These are phyloP conservation scores for Colletotrichum karsti DNA, from an alignment of 2,329 filamentous ascomycete genomes.

Conservation along the genomic window DNA sequence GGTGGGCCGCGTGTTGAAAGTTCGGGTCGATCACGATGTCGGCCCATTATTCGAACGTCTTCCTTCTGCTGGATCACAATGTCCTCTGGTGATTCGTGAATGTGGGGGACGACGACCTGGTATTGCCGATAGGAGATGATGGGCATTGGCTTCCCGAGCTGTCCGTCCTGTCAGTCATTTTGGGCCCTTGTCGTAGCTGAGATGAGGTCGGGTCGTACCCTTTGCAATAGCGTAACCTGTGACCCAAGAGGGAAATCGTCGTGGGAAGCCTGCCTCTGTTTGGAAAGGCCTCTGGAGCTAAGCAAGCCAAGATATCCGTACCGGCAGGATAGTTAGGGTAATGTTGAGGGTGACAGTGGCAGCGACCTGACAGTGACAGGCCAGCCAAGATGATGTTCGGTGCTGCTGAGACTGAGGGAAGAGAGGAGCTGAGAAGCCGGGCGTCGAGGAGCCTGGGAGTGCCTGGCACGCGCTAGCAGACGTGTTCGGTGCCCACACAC, in stretches of 20 bases:
- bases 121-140: neutral
- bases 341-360: neutral
- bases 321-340: neutral
- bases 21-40: constrained; percentile 25
- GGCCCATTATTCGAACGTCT: constrained; percentile 4
- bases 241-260: neutral
- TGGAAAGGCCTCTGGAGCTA: neutral
- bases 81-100: neutral
- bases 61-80: neutral
- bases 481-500: constrained; percentile 23
- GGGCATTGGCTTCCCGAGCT: neutral
- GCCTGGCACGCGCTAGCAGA: constrained; percentile 19
- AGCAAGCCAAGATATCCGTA: neutral
- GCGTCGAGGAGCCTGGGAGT: neutral
- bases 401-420: neutral
- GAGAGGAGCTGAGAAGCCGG: neutral
- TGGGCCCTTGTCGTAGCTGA: neutral
- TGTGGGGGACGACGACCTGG: neutral
- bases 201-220: constrained; percentile 10
- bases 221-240: neutral
- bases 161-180: constrained; percentile 13
- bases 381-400: too few relatives aligned
- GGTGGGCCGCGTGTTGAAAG: constrained; percentile 12
- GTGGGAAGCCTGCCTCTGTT: constrained; percentile 4
- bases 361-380: constrained; percentile 5